Evolutionary conservation across 169 alveolate species (phyloP).

Genomic region (Hepatocystis sp.): DNA sequence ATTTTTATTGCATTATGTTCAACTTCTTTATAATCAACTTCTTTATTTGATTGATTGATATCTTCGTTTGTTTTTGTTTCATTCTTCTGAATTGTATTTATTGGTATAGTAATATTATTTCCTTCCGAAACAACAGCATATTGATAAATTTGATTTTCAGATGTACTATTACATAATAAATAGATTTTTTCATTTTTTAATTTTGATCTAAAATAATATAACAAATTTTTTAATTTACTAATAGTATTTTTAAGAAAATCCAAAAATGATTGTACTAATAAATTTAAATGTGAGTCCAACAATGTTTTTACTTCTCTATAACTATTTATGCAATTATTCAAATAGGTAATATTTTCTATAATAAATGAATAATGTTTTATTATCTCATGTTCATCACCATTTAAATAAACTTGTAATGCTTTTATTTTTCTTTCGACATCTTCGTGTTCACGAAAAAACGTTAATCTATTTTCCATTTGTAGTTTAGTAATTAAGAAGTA

Average conservation of each 20-base stretch:
- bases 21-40: too few species aligned
- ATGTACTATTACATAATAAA: too few species aligned
- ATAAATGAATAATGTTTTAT: slow-evolving; percentile 15
- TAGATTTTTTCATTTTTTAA: slow-evolving; percentile 15
- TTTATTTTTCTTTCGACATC: slow-evolving; percentile 22
- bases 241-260: slow-evolving; percentile 27
- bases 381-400: slow-evolving; percentile 43
- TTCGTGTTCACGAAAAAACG: slow-evolving; percentile 57
- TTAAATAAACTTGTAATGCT: not conserved
- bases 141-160: too few species aligned
- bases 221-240: slow-evolving; percentile 1
- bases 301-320: slow-evolving; percentile 64
- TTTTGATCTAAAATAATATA: slow-evolving; percentile 11
- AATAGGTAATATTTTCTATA: slow-evolving; percentile 37
- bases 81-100: too few species aligned
- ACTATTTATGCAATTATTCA: slow-evolving; percentile 60
- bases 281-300: slow-evolving; percentile 27
- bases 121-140: too few species aligned
- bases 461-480: slow-evolving; percentile 45
- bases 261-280: slow-evolving; percentile 33
- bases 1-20: slow-evolving; percentile 8
- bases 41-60: too few species aligned
- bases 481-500: too few species aligned
- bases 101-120: too few species aligned
- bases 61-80: too few species aligned